Evolutionary conservation across 345 rosid genomes (phyloP).

Genomic region (Citrus hindsii): DNA sequence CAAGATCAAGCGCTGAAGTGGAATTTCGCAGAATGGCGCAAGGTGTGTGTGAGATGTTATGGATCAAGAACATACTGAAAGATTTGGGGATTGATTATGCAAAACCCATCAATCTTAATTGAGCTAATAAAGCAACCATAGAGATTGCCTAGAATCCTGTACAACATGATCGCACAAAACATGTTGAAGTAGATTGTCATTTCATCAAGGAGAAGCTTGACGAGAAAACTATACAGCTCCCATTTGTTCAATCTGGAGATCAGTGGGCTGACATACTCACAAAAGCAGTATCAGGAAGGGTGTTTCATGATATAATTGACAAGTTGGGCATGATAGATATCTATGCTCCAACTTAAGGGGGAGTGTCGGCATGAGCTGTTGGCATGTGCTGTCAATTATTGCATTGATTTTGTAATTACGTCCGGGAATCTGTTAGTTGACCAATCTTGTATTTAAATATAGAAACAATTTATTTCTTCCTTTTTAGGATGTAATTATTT

Average conservation of each 20-base stretch:
- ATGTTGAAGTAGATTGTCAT: conserved; percentile 1
- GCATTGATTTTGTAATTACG: no score
- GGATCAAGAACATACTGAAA: neutral
- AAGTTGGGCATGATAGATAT: neutral
- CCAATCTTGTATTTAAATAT: no score
- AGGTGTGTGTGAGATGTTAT: neutral
- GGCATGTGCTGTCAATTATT: neutral
- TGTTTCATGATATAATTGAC: neutral
- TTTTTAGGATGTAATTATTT: no score
- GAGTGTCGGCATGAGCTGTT: neutral
- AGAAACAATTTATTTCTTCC: no score
- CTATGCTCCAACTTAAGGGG: neutral
- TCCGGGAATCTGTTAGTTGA: no score
- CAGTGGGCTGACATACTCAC: neutral
- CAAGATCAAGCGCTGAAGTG: neutral
- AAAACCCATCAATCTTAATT: neutral
- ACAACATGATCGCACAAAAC: neutral
- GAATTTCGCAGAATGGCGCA: neutral
- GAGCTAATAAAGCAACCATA: neutral
- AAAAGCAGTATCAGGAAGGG: neutral
- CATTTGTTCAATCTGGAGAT: neutral
- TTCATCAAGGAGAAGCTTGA: conserved; percentile 8
- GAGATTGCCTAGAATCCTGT: neutral
- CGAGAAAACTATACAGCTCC: neutral
- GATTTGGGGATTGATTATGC: neutral